Base-by-base conservation (phyloP, 306 rosid species). In the Crotalaria pallida region DNA sequence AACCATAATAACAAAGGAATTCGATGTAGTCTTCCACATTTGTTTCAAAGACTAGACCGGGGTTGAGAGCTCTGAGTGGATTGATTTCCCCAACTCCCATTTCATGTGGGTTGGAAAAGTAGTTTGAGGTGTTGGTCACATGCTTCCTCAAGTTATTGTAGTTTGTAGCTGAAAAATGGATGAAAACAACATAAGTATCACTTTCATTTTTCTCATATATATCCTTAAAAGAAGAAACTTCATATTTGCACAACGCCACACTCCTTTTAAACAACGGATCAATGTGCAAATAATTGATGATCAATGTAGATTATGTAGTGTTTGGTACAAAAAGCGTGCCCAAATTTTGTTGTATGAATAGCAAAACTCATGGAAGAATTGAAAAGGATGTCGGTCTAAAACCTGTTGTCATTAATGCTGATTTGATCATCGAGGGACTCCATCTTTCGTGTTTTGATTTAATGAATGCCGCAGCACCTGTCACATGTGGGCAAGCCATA, bases 401-500 rank as follows among this genome's bases (percentile, higher is more conserved):
- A 93, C 98, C 98, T 83, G 98, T 85, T 60, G 98, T 90, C 98
- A 90, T 94, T 5, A 94, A 87, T 49, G 98, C 96, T 38, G 98
- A 94, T 84, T 86, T 90, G 84, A 90, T 78, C 87, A 87, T 87
- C 47, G 98, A 90, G 80, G 97, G 83, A 67, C 81, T 82, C 98
- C 98, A 94, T 34, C 67, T 70, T 59, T 5, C 60, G 61, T 78
- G 88, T 1, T 81, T 73, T 53, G 96, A 87, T 75, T 85, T 90
- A 63, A 94, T 53, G 73, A 94, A 86, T 65, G 96, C 93, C 71
- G 89, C 96, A 45, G 96, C 95, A 3, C 98, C 97, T 6, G 98
- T 74, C 18, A 90, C 97, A 56, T 94, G 98, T 15, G 98, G 98
- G 76, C 98, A 94, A 23, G 98, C 89, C 98, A 94, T 94, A 8